Percentiles rank a stretch among this genome's conserved stretches.
phyloP scores from a whole-genome alignment of 129 eudicot genomes.

The Ambrosia artemisiifolia region DNA sequence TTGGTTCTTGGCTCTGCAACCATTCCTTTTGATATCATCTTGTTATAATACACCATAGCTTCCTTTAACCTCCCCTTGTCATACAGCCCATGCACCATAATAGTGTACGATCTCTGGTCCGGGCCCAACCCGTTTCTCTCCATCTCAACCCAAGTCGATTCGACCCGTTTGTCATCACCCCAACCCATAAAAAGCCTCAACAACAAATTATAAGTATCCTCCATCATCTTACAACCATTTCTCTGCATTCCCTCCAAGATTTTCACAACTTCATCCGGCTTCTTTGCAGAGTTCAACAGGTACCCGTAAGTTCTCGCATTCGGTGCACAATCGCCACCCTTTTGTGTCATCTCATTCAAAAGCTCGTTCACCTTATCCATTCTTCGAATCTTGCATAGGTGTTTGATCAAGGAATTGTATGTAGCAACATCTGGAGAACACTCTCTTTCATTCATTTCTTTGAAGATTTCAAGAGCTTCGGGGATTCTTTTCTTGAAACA shows the following conservation, averaged over 20 bases:
- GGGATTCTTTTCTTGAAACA: conserved; percentile 90
- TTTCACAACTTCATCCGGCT: conserved; percentile 46
- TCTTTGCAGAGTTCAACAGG: conserved; percentile 55
- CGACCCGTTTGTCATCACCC: conserved; percentile 46
- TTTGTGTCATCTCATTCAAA: conserved; percentile 59
- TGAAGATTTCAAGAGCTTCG: conserved; percentile 60
- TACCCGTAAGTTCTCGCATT: conserved; percentile 60
- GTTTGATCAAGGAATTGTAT: conserved; percentile 69
- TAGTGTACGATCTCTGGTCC: conserved; percentile 68
- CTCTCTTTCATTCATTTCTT: conserved; percentile 56
- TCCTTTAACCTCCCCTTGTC: conserved; percentile 52
- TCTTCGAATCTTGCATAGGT: conserved; percentile 73
- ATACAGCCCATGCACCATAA: conserved; percentile 69
- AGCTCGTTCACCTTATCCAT: conserved; percentile 70
- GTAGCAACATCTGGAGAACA: conserved; percentile 60
- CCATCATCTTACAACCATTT: conserved; percentile 50
- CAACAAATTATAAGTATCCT: conserved; percentile 59
- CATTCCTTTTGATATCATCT: conserved; percentile 72
- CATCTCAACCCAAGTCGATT: conserved; percentile 67
- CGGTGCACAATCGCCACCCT: conserved; percentile 53
- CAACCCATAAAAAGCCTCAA: conserved; percentile 76
- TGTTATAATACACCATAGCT: conserved; percentile 51
- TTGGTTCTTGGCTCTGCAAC: conserved; percentile 67
- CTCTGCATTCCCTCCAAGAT: conserved; percentile 60
- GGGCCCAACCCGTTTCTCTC: conserved; percentile 71